These are phyloP conservation scores for Fusarium irregulare DNA, from an alignment of 2,329 filamentous ascomycete species.

Conservation along the genomic window DNA sequence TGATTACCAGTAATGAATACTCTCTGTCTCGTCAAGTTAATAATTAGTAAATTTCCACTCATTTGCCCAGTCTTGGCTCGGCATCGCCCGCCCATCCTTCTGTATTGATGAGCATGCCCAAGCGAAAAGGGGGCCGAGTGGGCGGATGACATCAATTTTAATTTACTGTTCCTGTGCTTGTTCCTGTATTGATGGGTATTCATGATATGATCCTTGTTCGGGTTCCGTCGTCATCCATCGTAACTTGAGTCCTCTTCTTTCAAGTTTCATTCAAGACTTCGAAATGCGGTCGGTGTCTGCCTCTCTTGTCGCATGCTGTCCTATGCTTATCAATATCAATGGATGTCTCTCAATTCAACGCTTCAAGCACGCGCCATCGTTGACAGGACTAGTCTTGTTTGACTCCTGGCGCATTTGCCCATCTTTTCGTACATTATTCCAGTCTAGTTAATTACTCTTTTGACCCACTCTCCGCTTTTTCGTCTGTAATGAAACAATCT, in stretches of 20 bases:
- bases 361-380: not conserved
- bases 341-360: not conserved
- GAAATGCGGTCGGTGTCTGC: not conserved
- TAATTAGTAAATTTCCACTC: slow-evolving; percentile 32
- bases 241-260: not conserved
- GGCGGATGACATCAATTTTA: slow-evolving; percentile 47
- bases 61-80: slow-evolving; percentile 38
- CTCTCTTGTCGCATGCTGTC: not conserved
- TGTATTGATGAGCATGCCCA: slow-evolving; percentile 26
- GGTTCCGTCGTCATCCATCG: not conserved
- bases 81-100: slow-evolving; percentile 40
- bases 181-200: slow-evolving; percentile 11
- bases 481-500: not conserved
- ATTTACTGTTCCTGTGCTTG: slow-evolving; percentile 30
- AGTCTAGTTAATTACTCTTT: not conserved
- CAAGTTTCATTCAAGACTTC: not conserved
- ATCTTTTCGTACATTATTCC: not conserved
- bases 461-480: slow-evolving; percentile 15
- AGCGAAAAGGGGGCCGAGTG: slow-evolving; percentile 39
- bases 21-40: slow-evolving; percentile 10
- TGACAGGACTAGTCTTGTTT: not conserved
- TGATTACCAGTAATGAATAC: not conserved
- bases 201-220: slow-evolving; percentile 2
- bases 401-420: slow-evolving; percentile 1
- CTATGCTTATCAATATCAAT: not conserved